Evolutionary conservation across 805 yeast genomes (phyloP).

Genomic region (Schwanniomyces polymorphus): DNA sequence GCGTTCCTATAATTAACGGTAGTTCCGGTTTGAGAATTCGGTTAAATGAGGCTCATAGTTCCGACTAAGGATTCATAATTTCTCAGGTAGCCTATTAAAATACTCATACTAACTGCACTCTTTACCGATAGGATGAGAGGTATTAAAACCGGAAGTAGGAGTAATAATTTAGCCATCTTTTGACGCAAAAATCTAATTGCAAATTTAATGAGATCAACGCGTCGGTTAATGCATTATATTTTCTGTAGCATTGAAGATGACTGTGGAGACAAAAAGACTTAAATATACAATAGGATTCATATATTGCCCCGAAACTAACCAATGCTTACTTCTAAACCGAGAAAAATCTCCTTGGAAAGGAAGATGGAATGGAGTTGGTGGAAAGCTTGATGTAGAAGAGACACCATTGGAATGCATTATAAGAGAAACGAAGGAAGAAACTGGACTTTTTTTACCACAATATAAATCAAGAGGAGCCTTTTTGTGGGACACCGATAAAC

Average conservation of each 20-base stretch:
- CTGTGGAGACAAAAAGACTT: conserved; percentile 4
- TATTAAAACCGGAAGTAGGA: background rate
- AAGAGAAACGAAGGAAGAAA: conserved; percentile 42
- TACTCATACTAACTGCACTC: too few relatives aligned
- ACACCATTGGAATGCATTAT: conserved; percentile 39
- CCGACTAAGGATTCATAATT: too few relatives aligned
- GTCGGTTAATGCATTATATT: background rate
- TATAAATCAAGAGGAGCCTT: conserved; percentile 34
- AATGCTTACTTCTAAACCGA: conserved; percentile 37
- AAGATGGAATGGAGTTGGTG: conserved; percentile 49
- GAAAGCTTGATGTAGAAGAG: conserved; percentile 37
- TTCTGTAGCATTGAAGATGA: background rate
- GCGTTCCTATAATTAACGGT: too few relatives aligned
- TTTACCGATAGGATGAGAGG: too few relatives aligned
- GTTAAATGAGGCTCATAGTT: too few relatives aligned
- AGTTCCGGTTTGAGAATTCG: too few relatives aligned
- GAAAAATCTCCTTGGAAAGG: conserved; percentile 49
- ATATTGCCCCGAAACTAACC: conserved; percentile 26
- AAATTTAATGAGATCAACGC: background rate
- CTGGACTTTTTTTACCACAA: conserved; percentile 31
- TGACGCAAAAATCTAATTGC: background rate
- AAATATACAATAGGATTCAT: conserved; percentile 27
- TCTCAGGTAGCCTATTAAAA: too few relatives aligned
- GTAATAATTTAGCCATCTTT: background rate
- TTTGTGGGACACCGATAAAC: conserved; percentile 28